Base-by-base conservation (phyloP, 257 asterid genomes). In the Euphrasia confusa region DNA sequence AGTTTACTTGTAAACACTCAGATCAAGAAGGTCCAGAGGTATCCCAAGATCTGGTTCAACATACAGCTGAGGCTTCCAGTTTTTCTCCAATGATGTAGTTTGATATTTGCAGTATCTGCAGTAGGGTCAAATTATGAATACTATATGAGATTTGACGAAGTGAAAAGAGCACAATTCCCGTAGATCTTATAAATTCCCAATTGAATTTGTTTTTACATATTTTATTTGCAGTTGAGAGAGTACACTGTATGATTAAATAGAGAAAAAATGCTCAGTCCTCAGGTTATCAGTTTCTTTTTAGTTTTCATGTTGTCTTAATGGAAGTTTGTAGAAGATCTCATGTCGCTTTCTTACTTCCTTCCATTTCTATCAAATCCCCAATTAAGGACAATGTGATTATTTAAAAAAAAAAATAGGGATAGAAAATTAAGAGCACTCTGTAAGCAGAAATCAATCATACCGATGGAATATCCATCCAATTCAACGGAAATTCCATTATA, bases 1-100 rank as follows among this genome's bases (percentile, higher is more conserved):
- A 75, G 37, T 78, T 74, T 89, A 93, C 99, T 87, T 89, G 79
- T 87, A 93, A 30, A 93, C 94, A 60, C 95, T 89, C 71, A 92
- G 86, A 80, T 92, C 99, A 80, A 92, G 99, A 66, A 92, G 88
- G 79, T 92, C 99, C 49, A 89, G 86, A 1, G 99, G 97, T 71
- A 89, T 92, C 69, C 97, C 99, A 30, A 92, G 85, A 80, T 92
- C 99, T 32, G 99, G 99, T 68, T 92, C 97, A 66, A 92, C 93
- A 48, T 92, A 71, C 42, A 92, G 79, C 73, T 81, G 91, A 63
- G 99, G 97, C 75, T 92, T 92, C 90, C 95, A 92, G 65, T 80
- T 71, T 74, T 92, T 92, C 89, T 92, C 99, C 88, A 92, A 70
- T 15, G 96, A 86, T 13, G 97, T 89, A 49, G 80, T 81, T 60